Percentiles rank a stretch among this genome's conserved stretches.
Evolutionary conservation across 2,329 filamentous ascomycete genomes (phyloP).

Genomic region (Fusarium concolor): DNA sequence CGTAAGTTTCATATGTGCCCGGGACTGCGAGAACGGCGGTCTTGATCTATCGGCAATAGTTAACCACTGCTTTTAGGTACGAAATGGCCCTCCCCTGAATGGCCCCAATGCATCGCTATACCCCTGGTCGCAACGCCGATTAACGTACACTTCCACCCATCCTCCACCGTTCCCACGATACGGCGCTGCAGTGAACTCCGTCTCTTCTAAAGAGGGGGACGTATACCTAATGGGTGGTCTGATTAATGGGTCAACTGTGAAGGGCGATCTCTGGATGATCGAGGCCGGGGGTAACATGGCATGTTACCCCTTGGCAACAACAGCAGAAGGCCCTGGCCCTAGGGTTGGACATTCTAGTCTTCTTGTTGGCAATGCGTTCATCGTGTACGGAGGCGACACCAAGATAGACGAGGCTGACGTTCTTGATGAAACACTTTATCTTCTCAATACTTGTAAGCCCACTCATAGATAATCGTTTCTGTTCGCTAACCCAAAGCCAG

Average conservation of each 20-base stretch:
- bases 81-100: slow-evolving; percentile 62
- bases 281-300: slow-evolving; percentile 89
- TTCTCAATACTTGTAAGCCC: slow-evolving; percentile 93
- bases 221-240: slow-evolving; percentile 98
- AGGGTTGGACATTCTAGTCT: slow-evolving; percentile 94
- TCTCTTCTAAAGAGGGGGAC: slow-evolving; percentile 94
- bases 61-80: slow-evolving; percentile 56
- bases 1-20: slow-evolving; percentile 51
- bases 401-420: slow-evolving; percentile 94
- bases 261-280: slow-evolving; percentile 97
- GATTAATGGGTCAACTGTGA: slow-evolving; percentile 94
- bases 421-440: slow-evolving; percentile 93
- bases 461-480: background rate
- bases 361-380: slow-evolving; percentile 97
- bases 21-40: background rate
- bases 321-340: slow-evolving; percentile 92
- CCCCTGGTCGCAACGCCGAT: slow-evolving; percentile 91
- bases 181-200: slow-evolving; percentile 93
- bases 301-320: slow-evolving; percentile 92
- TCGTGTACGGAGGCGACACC: slow-evolving; percentile 98
- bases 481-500: slow-evolving; percentile 59
- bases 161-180: slow-evolving; percentile 94
- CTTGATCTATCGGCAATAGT: slow-evolving; percentile 1
- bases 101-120: slow-evolving; percentile 85
- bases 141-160: slow-evolving; percentile 86